phyloP scores from a whole-genome alignment of 2,329 filamentous ascomycete genomes.

The Colletotrichum simmondsii region DNA sequence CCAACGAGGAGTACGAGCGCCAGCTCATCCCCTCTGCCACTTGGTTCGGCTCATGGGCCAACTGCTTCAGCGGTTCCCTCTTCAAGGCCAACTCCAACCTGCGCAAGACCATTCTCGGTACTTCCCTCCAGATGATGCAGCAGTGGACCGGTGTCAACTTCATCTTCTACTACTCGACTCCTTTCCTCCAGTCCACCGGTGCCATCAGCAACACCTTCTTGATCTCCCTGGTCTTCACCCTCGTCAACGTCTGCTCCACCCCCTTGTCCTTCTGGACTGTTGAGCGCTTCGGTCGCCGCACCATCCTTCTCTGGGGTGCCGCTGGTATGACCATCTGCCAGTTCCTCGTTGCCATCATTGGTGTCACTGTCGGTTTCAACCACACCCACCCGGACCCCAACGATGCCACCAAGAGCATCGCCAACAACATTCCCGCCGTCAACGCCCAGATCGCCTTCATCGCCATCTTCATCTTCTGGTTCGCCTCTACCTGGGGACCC shows the following conservation, averaged over 20 bases:
- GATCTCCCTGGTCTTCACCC: conserved; percentile 85
- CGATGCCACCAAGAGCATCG: conserved; percentile 50
- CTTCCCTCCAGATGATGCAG: conserved; percentile 83
- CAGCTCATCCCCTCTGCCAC: conserved; percentile 71
- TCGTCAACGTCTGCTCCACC: conserved; percentile 88
- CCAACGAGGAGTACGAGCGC: conserved; percentile 89
- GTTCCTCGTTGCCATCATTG: conserved; percentile 85
- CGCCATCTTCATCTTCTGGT: conserved; percentile 93
- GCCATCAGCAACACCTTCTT: conserved; percentile 83
- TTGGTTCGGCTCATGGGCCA: conserved; percentile 76
- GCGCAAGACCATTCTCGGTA: conserved; percentile 77
- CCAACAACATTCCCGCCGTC: conserved; percentile 67
- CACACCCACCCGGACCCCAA: conserved; percentile 56
- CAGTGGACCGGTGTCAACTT: conserved; percentile 91
- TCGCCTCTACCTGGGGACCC: conserved; percentile 89
- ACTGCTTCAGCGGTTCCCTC: conserved; percentile 74
- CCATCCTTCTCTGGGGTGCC: conserved; percentile 82
- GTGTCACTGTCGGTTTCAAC: conserved; percentile 69
- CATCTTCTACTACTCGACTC: conserved; percentile 88
- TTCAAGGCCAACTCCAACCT: conserved; percentile 72
- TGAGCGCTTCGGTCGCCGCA: conserved; percentile 83
- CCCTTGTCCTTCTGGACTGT: conserved; percentile 89
- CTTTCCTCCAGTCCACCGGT: conserved; percentile 83
- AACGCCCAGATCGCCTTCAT: conserved; percentile 87
- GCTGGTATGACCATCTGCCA: conserved; percentile 87